Percentiles rank a stretch among this genome's conserved stretches.
These are phyloP conservation scores for Acacia confusa DNA, from an alignment of 306 rosid genomes.

Conservation along the genomic window DNA sequence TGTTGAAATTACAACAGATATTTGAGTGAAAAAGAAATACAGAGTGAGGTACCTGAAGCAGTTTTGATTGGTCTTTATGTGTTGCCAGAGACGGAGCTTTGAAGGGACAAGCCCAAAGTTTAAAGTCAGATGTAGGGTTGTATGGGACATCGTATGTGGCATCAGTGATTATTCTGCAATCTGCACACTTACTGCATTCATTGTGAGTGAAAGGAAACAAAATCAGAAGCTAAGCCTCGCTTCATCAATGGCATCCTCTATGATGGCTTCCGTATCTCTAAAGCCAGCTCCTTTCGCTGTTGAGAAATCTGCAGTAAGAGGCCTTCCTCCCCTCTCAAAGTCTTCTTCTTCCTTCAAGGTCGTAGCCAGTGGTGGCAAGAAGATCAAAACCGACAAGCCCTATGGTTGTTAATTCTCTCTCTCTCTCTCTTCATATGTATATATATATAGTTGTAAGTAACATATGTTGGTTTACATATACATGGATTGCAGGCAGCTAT, in stretches of 20 bases:
- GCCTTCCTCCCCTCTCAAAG: constrained; percentile 76
- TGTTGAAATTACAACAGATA: too few species aligned
- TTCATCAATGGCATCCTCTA: constrained; percentile 78
- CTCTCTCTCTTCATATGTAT: neutral
- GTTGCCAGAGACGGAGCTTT: too few species aligned
- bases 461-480: too few species aligned
- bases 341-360: constrained; percentile 60
- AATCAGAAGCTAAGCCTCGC: too few species aligned
- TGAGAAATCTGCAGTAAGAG: constrained; percentile 66
- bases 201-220: neutral
- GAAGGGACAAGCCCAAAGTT: too few species aligned
- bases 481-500: too few species aligned
- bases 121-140: too few species aligned
- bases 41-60: too few species aligned
- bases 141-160: too few species aligned
- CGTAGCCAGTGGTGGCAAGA: constrained; percentile 74
- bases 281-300: constrained; percentile 70
- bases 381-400: constrained; percentile 81
- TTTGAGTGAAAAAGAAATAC: too few species aligned
- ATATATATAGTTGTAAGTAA: too few species aligned
- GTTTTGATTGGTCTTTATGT: too few species aligned
- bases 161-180: neutral
- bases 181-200: neutral
- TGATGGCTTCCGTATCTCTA: constrained; percentile 81
- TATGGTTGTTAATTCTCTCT: constrained; percentile 44